Evolutionary conservation across 2,329 filamentous ascomycete species (phyloP).

Genomic region (Verticillium alfalfae): DNA sequence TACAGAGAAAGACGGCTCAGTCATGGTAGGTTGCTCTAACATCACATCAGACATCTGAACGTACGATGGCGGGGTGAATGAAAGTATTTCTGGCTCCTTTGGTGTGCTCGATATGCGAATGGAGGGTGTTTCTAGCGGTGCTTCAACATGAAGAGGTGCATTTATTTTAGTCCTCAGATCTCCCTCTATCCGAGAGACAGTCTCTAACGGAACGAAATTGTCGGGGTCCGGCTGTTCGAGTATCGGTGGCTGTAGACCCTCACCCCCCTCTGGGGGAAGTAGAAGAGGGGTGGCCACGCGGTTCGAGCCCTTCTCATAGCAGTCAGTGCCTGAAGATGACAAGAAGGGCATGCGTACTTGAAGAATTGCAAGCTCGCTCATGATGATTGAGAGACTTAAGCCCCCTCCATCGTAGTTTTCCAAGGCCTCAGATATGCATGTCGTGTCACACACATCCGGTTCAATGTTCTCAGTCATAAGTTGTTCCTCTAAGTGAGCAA

Average conservation of each 20-base stretch:
- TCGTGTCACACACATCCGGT: not conserved
- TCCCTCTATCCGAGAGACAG: constrained; percentile 15
- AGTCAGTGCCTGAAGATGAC: not conserved
- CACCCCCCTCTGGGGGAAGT: not conserved
- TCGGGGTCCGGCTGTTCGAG: constrained; percentile 11
- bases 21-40: not conserved
- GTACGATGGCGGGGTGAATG: not conserved
- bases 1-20: not conserved
- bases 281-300: not conserved
- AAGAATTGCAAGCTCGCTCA: not conserved
- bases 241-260: constrained; percentile 11
- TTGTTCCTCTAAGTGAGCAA: constrained; percentile 3
- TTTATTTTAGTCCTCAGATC: constrained; percentile 1
- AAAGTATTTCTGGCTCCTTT: constrained; percentile 5
- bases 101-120: not conserved
- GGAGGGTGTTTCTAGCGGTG: not conserved
- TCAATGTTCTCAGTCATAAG: constrained; percentile 4
- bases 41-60: not conserved
- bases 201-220: constrained; percentile 23
- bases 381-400: not conserved
- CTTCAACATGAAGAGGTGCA: not conserved
- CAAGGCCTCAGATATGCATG: too few species aligned
- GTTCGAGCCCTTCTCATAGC: not conserved
- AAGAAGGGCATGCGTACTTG: not conserved
- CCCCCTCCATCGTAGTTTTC: too few species aligned